Base-by-base conservation (phyloP, 768 basidiomycete genomes). In the Rickenella mellea region DNA sequence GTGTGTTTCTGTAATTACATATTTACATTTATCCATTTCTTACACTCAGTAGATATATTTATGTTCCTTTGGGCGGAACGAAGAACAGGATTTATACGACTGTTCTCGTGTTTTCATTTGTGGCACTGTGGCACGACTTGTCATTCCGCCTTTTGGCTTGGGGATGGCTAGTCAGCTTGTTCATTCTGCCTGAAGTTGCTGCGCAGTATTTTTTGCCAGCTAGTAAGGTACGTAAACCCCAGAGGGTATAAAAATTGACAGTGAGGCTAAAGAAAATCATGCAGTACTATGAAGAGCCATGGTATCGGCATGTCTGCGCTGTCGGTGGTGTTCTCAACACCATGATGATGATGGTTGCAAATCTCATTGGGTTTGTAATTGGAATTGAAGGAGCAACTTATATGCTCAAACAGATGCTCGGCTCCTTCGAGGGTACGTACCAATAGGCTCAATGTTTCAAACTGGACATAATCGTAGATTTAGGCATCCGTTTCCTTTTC, bases 111-210 rank as follows among this genome's bases (percentile, higher is more conserved):
- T 98, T 97, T 68, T 85, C 94, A 1, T 98, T 99, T 53, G 93
- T 97, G 19, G 94, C 96, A 0, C 64, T 99, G 15, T 99, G 94
- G 94, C 96, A 99, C 51, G 96, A 97, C 55, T 69, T 97, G 2
- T 85, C 86, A 0, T 81, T 94, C 59, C 71, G 71, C 20, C 71
- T 98, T 4, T 69, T 99, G 2, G 80, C 89, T 2, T 99, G 93
- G 93, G 94, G 96, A 2, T 98, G 96, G 96, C 80, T 96, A 8
- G 72, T 94, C 45, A 86, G 80, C 54, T 47, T 94, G 36, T 96
- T 99, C 60, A 80, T 99, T 47, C 46, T 91, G 5, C 94, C 93
- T 0, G 94, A 98, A 61, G 52, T 96, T 8, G 44, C 73, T 0
- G 86, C 79, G 1, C 61, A 67, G 8, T 71, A 64, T 48, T 15